Conservation (phyloP, 345 rosid species). For the Ailanthus altissimus region DNA sequence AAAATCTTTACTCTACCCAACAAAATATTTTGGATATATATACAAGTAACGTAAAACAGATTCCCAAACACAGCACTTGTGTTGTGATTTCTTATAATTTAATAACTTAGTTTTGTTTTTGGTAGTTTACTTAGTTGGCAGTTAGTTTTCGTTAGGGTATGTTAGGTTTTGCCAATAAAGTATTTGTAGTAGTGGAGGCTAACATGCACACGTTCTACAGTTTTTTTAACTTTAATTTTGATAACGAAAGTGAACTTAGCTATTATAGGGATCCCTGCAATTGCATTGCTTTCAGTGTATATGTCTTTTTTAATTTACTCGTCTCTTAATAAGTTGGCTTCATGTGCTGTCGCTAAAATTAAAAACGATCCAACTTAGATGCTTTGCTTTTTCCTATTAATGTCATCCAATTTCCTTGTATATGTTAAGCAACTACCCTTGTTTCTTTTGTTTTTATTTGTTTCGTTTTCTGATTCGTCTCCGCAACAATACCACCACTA, state of each 20-base stretch:
- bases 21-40: too few relatives aligned
- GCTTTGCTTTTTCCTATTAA: background rate
- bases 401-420: background rate
- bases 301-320: too few relatives aligned
- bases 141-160: slow-evolving; percentile 30
- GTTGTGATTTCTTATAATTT: too few relatives aligned
- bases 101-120: slow-evolving; percentile 12
- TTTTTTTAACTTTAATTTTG: background rate
- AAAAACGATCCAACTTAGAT: background rate
- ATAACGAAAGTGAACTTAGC: slow-evolving; percentile 20
- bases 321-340: slow-evolving; percentile 1
- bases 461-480: background rate
- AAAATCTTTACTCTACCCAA: too few relatives aligned
- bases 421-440: background rate
- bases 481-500: background rate
- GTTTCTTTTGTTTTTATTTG: background rate
- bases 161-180: slow-evolving; percentile 8
- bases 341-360: background rate
- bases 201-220: slow-evolving; percentile 43
- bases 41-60: too few relatives aligned
- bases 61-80: too few relatives aligned
- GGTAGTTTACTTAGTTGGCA: slow-evolving; percentile 34
- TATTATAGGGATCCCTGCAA: background rate
- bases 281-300: background rate
- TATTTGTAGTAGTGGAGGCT: slow-evolving; percentile 39